Conservation (phyloP, 2,329 filamentous ascomycete genomes). For the Ceratocystiopsis minuta region DNA sequence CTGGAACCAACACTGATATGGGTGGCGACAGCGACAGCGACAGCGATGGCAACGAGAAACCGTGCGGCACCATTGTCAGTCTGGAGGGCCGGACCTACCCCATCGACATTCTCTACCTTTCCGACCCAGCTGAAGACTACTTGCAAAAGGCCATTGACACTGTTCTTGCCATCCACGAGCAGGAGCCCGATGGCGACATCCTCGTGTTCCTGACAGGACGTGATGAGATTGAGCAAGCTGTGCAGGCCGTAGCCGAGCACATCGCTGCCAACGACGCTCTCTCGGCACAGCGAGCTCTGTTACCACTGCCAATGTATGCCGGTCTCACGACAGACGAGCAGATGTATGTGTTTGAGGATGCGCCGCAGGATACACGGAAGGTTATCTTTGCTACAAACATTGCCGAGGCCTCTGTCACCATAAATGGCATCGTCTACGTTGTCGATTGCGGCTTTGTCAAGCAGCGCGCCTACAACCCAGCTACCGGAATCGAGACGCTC, state of each 20-base stretch:
- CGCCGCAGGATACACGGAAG: conserved; percentile 68
- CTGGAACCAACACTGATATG: not conserved
- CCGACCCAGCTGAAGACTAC: conserved; percentile 67
- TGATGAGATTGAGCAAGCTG: conserved; percentile 73
- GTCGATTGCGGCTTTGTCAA: conserved; percentile 87
- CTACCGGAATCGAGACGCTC: conserved; percentile 71
- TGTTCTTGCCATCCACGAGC: conserved; percentile 71
- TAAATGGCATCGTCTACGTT: conserved; percentile 80
- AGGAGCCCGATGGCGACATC: conserved; percentile 70
- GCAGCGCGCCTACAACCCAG: conserved; percentile 67
- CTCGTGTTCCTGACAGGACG: conserved; percentile 82
- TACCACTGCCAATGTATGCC: conserved; percentile 70
- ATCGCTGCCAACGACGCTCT: conserved; percentile 36
- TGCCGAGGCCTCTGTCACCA: conserved; percentile 87
- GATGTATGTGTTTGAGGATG: conserved; percentile 81
- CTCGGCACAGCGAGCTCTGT: conserved; percentile 31
- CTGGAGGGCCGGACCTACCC: conserved; percentile 78
- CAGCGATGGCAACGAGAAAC: conserved; percentile 12
- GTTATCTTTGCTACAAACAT: conserved; percentile 92
- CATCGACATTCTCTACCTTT: conserved; percentile 70
- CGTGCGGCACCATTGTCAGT: conserved; percentile 49
- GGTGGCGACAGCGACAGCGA: not conserved
- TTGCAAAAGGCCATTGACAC: conserved; percentile 66
- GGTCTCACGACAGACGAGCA: conserved; percentile 81
- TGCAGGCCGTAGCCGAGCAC: conserved; percentile 64